Conservation (phyloP, 345 rosid species). For the Euphorbia pulcherrima region DNA sequence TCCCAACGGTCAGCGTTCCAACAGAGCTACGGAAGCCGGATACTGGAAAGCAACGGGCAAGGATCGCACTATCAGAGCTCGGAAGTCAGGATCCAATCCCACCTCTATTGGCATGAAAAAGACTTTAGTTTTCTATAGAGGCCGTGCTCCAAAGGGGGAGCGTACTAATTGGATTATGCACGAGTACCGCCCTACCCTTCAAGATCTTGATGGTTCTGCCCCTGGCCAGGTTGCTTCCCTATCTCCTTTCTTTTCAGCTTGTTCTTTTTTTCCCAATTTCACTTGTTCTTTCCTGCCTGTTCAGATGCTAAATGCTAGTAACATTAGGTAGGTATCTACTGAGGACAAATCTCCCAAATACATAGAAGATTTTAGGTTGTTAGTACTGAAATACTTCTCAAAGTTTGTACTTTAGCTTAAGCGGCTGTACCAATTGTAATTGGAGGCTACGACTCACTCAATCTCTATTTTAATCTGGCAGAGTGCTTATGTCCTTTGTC, state of each 20-base stretch:
- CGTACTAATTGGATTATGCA: constrained; percentile 93
- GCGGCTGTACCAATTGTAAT: no score
- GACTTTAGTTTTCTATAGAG: constrained; percentile 80
- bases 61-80: constrained; percentile 72
- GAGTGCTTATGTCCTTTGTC: constrained; percentile 74
- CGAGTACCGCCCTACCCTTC: constrained; percentile 72
- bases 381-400: no score
- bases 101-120: constrained; percentile 87
- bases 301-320: background rate
- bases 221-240: constrained; percentile 63
- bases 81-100: constrained; percentile 31
- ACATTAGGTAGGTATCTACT: background rate
- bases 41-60: constrained; percentile 97
- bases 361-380: no score
- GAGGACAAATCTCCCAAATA: no score
- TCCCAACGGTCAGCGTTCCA: constrained; percentile 90
- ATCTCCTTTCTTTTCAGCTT: background rate
- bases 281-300: background rate
- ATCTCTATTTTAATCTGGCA: constrained; percentile 17
- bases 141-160: constrained; percentile 92
- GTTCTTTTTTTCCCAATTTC: background rate
- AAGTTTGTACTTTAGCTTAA: no score
- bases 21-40: constrained; percentile 88
- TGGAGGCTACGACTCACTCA: background rate
- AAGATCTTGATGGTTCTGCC: constrained; percentile 71